Evolutionary conservation across 1,284 basidiomycete species (phyloP).

Genomic region (Papiliotrema fonsecae): DNA sequence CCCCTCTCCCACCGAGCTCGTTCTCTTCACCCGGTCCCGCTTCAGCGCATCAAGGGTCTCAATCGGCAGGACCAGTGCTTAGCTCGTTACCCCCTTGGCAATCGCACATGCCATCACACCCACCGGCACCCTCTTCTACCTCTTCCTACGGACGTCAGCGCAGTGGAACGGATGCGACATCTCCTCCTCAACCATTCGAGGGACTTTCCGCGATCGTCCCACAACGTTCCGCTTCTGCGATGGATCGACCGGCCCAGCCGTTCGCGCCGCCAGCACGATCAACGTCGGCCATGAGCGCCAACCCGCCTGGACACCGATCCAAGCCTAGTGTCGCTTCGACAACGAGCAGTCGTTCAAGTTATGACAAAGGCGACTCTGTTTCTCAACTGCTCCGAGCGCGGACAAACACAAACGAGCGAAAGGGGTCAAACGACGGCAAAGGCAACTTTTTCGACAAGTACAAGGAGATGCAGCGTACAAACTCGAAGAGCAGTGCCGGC

Average conservation of each 20-base stretch:
- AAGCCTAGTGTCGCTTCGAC: background rate
- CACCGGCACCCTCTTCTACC: constrained; percentile 13
- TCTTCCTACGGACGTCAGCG: constrained; percentile 17
- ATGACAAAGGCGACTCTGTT: constrained; percentile 10
- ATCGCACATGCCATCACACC: constrained; percentile 3
- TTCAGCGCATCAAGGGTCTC: constrained; percentile 1
- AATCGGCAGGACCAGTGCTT: background rate
- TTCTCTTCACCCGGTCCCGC: background rate
- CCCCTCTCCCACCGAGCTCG: background rate
- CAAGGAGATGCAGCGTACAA: constrained; percentile 38
- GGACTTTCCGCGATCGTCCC: background rate
- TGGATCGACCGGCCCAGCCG: constrained; percentile 2
- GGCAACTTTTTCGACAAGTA: constrained; percentile 53
- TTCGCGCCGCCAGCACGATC: constrained; percentile 1
- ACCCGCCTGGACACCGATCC: background rate
- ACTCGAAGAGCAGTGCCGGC: constrained; percentile 4
- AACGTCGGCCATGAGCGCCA: background rate
- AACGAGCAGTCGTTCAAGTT: background rate
- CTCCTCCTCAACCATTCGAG: background rate
- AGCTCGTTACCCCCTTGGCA: constrained; percentile 2
- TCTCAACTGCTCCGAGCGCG: constrained; percentile 15
- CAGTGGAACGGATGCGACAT: constrained; percentile 3
- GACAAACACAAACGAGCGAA: constrained; percentile 5
- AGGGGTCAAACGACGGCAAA: constrained; percentile 10
- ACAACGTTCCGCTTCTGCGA: constrained; percentile 16